Conservation (phyloP, 192 early-diverging fungal species). For the Helicostylum pulchrum region DNA sequence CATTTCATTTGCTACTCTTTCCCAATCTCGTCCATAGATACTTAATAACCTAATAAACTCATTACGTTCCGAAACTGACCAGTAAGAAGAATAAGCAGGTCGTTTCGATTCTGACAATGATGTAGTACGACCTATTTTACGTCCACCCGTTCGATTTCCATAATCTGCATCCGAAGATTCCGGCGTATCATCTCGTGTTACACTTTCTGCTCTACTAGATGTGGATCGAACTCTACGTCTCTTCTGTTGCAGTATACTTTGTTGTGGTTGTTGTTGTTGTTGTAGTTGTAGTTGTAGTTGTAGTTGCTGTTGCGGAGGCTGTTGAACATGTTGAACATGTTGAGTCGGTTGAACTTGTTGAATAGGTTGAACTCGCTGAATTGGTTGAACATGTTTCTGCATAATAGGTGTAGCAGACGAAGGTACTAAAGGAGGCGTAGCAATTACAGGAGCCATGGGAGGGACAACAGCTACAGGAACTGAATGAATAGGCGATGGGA, state of each 20-base stretch:
- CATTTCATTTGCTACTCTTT: constrained; percentile 64
- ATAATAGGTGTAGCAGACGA: background rate
- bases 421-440: background rate
- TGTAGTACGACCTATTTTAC: constrained; percentile 3
- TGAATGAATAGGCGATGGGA: background rate
- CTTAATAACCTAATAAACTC: constrained; percentile 66
- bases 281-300: background rate
- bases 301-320: background rate
- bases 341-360: background rate
- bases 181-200: background rate
- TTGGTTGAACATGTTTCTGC: background rate
- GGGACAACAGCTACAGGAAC: background rate
- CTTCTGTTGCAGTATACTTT: background rate
- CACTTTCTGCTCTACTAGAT: constrained; percentile 19
- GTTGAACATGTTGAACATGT: background rate
- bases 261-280: background rate
- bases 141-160: constrained; percentile 2
- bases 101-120: constrained; percentile 18
- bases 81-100: constrained; percentile 73
- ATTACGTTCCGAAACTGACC: constrained; percentile 78
- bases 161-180: constrained; percentile 20
- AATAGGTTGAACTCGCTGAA: background rate
- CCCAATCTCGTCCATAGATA: constrained; percentile 75
- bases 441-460: background rate
- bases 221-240: constrained; percentile 19